A percentile compares a stretch with the other conserved stretches of the same genome.
phyloP scores from a whole-genome alignment of 257 asterid species.

The Ilex asprella region DNA sequence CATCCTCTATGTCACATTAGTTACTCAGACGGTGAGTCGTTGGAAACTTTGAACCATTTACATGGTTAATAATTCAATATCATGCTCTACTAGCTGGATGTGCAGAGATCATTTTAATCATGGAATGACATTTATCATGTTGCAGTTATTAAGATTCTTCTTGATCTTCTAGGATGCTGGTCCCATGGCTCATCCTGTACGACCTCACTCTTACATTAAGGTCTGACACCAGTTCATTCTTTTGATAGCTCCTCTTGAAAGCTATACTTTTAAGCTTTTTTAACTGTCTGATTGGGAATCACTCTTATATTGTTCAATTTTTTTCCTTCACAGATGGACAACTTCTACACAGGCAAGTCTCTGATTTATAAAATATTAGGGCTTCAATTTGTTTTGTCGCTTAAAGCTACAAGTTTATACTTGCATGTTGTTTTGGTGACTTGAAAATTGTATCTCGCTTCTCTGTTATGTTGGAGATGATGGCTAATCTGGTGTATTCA shows the following conservation, averaged over 20 bases:
- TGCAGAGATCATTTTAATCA: no score
- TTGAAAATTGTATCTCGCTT: conserved; percentile 1
- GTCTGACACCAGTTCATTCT: conserved; percentile 23
- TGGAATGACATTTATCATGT: not conserved
- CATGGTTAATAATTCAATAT: not conserved
- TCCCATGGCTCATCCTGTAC: conserved; percentile 91
- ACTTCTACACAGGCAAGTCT: conserved; percentile 77
- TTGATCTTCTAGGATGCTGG: conserved; percentile 62
- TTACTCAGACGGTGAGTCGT: not conserved
- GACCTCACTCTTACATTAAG: conserved; percentile 83
- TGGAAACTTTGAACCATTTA: not conserved
- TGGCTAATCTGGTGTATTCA: conserved; percentile 20
- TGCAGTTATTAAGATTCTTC: conserved; percentile 7
- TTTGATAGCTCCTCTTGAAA: not conserved
- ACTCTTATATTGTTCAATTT: conserved; percentile 2
- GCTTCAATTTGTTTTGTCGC: not conserved
- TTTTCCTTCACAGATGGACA: conserved; percentile 63
- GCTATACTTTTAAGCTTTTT: no score
- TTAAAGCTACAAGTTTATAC: not conserved
- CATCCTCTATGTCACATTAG: not conserved
- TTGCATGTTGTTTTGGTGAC: no score
- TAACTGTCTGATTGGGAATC: no score
- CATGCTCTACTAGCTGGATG: not conserved
- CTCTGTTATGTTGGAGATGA: conserved; percentile 19
- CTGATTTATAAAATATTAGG: conserved; percentile 1